These are phyloP conservation scores for Sporisorium scitamineum DNA, from an alignment of 1,284 basidiomycete genomes.

Conservation along the genomic window DNA sequence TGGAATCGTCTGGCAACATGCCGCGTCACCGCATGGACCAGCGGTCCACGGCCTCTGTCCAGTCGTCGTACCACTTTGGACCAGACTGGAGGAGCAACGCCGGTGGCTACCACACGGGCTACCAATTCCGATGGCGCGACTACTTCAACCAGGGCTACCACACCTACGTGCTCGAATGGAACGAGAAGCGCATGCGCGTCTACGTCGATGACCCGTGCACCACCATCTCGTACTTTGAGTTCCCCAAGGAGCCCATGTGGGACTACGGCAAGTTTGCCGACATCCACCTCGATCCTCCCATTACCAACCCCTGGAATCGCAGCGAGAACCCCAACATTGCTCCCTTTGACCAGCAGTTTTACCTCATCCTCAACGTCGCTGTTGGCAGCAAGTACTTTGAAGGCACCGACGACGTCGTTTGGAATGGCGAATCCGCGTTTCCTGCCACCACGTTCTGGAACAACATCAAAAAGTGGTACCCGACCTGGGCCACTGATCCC, in stretches of 20 bases:
- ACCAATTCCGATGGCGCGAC: conserved; percentile 76
- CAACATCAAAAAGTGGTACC: conserved; percentile 66
- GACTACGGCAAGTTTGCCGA: conserved; percentile 78
- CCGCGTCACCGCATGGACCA: conserved; percentile 76
- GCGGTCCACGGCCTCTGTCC: conserved; percentile 13
- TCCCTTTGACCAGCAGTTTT: conserved; percentile 88
- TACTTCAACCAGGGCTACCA: conserved; percentile 80
- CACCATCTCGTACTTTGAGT: conserved; percentile 76
- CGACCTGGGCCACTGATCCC: conserved; percentile 39
- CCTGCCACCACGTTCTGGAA: conserved; percentile 78
- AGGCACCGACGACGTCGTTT: conserved; percentile 73
- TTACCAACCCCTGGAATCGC: conserved; percentile 72
- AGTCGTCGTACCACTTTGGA: conserved; percentile 83
- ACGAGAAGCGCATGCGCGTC: conserved; percentile 80
- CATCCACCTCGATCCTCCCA: conserved; percentile 77
- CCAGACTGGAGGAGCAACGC: conserved; percentile 70
- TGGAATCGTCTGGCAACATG: conserved; percentile 74
- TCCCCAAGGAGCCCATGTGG: conserved; percentile 78
- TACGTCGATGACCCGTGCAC: conserved; percentile 75
- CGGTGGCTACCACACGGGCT: conserved; percentile 80
- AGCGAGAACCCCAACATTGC: conserved; percentile 73
- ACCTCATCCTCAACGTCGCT: conserved; percentile 82
- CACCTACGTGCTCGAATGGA: conserved; percentile 85
- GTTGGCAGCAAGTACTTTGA: conserved; percentile 87
- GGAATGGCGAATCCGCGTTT: conserved; percentile 71